A percentile compares a stretch with the other conserved stretches of the same genome.
These are phyloP conservation scores for Eucalyptus marginata DNA, from an alignment of 345 rosid species.

Conservation along the genomic window DNA sequence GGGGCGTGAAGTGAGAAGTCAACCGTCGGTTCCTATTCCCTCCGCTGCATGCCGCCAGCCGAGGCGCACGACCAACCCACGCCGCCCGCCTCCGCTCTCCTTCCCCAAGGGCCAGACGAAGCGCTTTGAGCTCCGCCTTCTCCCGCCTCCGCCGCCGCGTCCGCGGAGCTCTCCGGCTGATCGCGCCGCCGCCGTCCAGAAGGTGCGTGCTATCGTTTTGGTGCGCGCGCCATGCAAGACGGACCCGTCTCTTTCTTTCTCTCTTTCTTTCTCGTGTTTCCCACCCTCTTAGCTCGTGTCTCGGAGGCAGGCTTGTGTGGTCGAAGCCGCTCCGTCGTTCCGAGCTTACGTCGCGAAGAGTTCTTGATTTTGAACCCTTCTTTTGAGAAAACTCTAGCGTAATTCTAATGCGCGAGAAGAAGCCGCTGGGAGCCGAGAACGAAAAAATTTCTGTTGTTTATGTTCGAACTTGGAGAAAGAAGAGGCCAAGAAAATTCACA, in stretches of 20 bases:
- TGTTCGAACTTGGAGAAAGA: neutral
- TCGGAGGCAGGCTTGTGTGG: neutral
- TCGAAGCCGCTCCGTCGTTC: neutral
- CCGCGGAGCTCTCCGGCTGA: too few species aligned
- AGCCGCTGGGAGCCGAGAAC: neutral
- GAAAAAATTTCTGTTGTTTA: neutral
- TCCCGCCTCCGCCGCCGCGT: neutral
- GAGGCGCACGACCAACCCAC: too few species aligned
- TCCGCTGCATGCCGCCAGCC: neutral
- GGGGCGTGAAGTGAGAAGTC: neutral
- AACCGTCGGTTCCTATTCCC: neutral
- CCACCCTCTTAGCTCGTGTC: neutral
- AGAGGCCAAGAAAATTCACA: neutral
- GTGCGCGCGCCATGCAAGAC: neutral
- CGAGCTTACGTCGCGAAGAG: neutral
- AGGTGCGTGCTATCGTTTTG: neutral
- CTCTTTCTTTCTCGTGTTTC: neutral
- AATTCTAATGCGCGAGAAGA: neutral
- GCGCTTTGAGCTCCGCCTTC: neutral
- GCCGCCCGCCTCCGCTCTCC: neutral
- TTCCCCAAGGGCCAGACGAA: neutral
- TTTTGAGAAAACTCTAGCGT: neutral
- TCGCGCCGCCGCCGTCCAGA: neutral
- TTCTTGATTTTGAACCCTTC: neutral
- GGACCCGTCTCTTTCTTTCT: neutral